Evolutionary conservation across 805 yeast genomes (phyloP).

Genomic region (Zygosaccharomyces rouxii): DNA sequence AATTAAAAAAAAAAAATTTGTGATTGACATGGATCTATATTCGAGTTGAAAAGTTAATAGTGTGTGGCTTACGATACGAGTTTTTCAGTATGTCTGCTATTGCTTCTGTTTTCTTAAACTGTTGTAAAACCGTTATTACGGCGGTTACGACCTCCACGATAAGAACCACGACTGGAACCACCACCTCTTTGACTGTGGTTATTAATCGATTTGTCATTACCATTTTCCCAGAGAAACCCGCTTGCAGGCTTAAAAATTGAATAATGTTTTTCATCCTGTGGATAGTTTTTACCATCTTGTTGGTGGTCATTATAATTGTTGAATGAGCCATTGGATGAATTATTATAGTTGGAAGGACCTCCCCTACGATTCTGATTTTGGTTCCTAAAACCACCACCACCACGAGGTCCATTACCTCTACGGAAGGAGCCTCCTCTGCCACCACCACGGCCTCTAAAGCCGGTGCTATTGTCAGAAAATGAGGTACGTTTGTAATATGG

Average conservation of each 20-base stretch:
- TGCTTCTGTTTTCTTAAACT: neutral
- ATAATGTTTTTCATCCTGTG: conserved; percentile 18
- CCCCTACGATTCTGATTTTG: conserved; percentile 5
- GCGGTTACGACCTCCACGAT: conserved; percentile 8
- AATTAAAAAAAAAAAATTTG: neutral
- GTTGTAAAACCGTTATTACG: conserved; percentile 10
- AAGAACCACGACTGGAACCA: conserved; percentile 6
- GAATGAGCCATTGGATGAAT: neutral
- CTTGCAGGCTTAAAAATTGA: conserved; percentile 35
- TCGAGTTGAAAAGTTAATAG: neutral
- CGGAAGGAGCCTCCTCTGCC: conserved; percentile 14
- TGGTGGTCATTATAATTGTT: conserved; percentile 7
- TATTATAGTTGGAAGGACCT: neutral
- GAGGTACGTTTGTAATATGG: conserved; percentile 5
- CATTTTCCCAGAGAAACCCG: conserved; percentile 26
- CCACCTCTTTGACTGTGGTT: conserved; percentile 21
- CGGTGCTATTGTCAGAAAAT: conserved; percentile 11
- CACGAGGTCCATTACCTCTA: conserved; percentile 17
- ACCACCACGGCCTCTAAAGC: conserved; percentile 22
- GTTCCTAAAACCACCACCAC: conserved; percentile 12
- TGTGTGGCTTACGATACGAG: neutral
- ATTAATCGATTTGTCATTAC: conserved; percentile 12
- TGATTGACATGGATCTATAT: neutral
- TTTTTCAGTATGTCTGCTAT: neutral
- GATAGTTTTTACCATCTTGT: conserved; percentile 5